These are phyloP conservation scores for Musa balbisiana DNA, from an alignment of 202 grass and related monocot genomes.

Conservation along the genomic window DNA sequence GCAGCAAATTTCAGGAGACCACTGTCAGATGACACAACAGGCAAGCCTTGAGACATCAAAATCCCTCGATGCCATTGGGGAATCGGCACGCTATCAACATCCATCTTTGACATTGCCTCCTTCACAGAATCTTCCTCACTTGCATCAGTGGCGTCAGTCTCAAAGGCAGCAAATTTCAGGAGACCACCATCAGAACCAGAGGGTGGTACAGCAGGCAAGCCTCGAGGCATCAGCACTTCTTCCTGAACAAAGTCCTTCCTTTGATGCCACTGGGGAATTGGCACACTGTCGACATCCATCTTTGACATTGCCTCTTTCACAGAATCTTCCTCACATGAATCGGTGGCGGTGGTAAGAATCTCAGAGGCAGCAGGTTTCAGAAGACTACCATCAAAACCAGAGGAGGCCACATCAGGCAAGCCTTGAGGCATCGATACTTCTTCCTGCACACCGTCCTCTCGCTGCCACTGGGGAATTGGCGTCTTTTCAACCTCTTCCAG, in stretches of 20 bases:
- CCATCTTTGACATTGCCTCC: not conserved
- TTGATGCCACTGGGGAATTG: not conserved
- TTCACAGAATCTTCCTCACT: not conserved
- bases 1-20: too few species aligned
- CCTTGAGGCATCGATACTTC: not conserved
- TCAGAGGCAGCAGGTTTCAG: not conserved
- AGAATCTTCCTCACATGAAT: not conserved
- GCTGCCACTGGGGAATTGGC: not conserved
- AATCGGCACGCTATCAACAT: not conserved
- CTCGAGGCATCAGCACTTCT: not conserved
- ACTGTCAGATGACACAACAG: not conserved
- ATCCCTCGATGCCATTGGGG: not conserved
- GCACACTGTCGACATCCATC: not conserved
- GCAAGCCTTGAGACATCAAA: not conserved
- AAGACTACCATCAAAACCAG: not conserved
- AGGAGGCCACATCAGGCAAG: not conserved
- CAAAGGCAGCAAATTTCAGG: too few species aligned
- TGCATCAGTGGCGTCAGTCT: not conserved
- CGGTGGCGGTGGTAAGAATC: not conserved
- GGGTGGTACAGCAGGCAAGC: not conserved
- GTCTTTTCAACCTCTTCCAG: not conserved
- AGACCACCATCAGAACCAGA: not conserved
- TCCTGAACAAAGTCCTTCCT: too few species aligned
- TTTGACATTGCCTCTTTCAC: not conserved
- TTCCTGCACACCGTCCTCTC: not conserved